These are phyloP conservation scores for Coemansia sp. DNA, from an alignment of 192 early-diverging fungal species.

Conservation along the genomic window DNA sequence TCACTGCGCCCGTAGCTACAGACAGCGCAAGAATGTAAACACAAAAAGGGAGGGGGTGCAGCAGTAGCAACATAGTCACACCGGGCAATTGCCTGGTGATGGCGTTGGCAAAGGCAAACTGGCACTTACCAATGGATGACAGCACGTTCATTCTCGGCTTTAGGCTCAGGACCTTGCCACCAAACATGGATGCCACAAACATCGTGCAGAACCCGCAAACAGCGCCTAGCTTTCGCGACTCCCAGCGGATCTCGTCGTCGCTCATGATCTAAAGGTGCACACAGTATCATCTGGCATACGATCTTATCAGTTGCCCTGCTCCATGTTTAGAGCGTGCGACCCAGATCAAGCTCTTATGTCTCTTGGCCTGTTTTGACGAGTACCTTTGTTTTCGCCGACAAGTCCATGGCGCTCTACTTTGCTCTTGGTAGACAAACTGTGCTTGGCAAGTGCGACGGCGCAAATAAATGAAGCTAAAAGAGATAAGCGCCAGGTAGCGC, in stretches of 20 bases:
- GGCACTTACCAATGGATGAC: slow-evolving; percentile 38
- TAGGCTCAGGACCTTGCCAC: slow-evolving; percentile 38
- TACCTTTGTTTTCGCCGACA: slow-evolving; percentile 4
- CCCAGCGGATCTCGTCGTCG: slow-evolving; percentile 44
- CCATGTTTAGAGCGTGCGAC: neutral
- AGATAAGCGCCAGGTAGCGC: slow-evolving; percentile 1
- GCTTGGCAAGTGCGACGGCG: neutral
- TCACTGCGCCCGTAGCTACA: slow-evolving; percentile 49
- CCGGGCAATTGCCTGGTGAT: neutral
- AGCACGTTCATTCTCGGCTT: slow-evolving; percentile 26
- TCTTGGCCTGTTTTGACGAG: too few relatives aligned
- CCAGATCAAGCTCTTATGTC: neutral
- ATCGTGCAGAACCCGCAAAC: slow-evolving; percentile 39
- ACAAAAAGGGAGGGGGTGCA: neutral
- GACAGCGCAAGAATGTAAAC: neutral
- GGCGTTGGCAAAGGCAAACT: neutral
- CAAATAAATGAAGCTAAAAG: neutral
- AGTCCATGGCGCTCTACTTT: neutral
- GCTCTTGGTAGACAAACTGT: neutral
- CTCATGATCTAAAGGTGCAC: slow-evolving; percentile 38
- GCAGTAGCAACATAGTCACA: slow-evolving; percentile 2
- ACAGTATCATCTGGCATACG: too few relatives aligned
- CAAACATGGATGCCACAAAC: slow-evolving; percentile 49
- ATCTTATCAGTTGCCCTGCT: too few relatives aligned
- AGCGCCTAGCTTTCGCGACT: slow-evolving; percentile 53